Base-by-base conservation (phyloP, 345 rosid genomes). In the Aquilaria yunnanensis region DNA sequence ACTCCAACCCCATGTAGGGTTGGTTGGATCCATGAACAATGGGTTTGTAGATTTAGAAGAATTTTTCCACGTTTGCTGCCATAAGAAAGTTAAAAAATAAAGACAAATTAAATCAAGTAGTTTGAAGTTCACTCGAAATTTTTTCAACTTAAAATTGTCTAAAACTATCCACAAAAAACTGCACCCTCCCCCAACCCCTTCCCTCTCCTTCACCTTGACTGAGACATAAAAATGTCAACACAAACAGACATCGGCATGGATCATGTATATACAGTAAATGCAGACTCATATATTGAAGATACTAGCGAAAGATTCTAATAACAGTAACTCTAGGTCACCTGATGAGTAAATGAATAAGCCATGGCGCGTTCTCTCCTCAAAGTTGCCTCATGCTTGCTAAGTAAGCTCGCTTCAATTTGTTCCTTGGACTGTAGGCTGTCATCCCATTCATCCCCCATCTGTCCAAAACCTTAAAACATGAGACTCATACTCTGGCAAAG, bases 1-100 rank as follows among this genome's bases (percentile, higher is more conserved):
- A 76, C 97, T 87, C 97, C 99, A 94, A 59, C 99, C 97, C 99
- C 99, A 94, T 12, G 85, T 65, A 10, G 93, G 96, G 71, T 89
- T 88, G 76, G 77, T 83, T 2, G 86, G 88, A 78, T 82, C 94
- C 88, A 83, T 84, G 79, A 91, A 90, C 83, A 85, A 75, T 9
- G 85, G 87, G 57, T 76, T 83, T 56, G 70, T 80, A 49, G 81
- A 63, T 73, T 74, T 37, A 5, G 90, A 65, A n/a, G 80, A 69
- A 76, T 87, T 87, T 85, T 91, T 95, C 90, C 85, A 76, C 63
- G 83, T 75, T 89, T 95, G 76, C 99, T 95, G 89, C 69, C 43
- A 37, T 9, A 37, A 37, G 8, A 5, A 37, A 37, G 43, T 37
- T 1, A 37, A 37, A 37, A 37, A 37, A 37, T 37, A 37, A 37